Percentiles rank a stretch among this genome's conserved stretches.
phyloP scores from a whole-genome alignment of 1,284 basidiomycete species.

The Ceratobasidium sp. region DNA sequence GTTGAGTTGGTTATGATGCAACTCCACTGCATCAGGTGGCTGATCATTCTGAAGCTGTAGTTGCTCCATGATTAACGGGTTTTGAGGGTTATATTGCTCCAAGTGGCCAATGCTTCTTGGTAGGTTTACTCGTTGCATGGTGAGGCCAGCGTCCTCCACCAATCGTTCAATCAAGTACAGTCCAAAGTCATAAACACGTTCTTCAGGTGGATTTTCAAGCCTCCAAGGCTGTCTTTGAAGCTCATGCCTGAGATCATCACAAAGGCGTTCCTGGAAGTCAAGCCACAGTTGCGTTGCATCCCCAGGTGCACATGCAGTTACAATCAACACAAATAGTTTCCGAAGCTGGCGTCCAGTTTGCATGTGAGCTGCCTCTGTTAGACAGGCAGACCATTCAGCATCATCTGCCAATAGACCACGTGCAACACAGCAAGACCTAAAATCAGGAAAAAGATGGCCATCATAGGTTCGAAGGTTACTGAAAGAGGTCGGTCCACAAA shows the following conservation, averaged over 20 bases:
- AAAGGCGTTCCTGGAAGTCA: constrained; percentile 50
- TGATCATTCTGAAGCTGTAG: constrained; percentile 48
- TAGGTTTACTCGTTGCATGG: constrained; percentile 48
- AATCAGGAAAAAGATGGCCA: constrained; percentile 45
- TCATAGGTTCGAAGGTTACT: constrained; percentile 48
- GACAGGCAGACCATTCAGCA: constrained; percentile 54
- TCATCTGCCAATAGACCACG: constrained; percentile 57
- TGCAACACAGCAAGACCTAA: constrained; percentile 53
- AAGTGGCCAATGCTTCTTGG: constrained; percentile 47
- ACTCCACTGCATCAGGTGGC: constrained; percentile 41
- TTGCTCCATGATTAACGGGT: constrained; percentile 54
- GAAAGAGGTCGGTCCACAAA: constrained; percentile 52
- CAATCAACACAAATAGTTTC: constrained; percentile 54
- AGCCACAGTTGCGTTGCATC: constrained; percentile 53
- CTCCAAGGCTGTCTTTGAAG: constrained; percentile 40
- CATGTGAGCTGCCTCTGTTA: constrained; percentile 55
- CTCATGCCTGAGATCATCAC: constrained; percentile 49
- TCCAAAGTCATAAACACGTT: constrained; percentile 54
- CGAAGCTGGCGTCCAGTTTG: constrained; percentile 53
- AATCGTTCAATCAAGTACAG: constrained; percentile 51
- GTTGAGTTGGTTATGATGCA: constrained; percentile 49
- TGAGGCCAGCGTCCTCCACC: constrained; percentile 44
- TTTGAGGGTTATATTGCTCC: constrained; percentile 41
- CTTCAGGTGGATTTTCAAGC: constrained; percentile 47
- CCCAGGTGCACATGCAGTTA: constrained; percentile 50